Evolutionary conservation across 768 basidiomycete genomes (phyloP), one percentile per base, ranked within the genome.

Genomic region (Boletellus emodensis): DNA sequence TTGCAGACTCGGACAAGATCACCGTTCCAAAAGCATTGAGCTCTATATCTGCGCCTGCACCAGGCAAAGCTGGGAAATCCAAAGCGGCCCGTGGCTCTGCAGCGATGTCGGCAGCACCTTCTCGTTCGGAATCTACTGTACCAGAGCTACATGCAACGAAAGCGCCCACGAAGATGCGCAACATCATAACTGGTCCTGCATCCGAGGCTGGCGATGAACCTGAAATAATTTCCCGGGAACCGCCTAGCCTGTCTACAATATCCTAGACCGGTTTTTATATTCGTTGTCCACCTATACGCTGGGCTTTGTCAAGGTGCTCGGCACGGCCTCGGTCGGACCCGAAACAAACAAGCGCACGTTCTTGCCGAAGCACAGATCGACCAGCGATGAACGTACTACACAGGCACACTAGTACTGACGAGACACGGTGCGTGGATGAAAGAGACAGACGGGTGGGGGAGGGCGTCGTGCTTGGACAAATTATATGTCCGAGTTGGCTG

Each of bases 151-250:
- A 71, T 17, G 62, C 71, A 30, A 70, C 74, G 6, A 76, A 77
- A 40, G 76, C 78, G 15, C 82, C 80, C 28, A 81, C 84, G 24
- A 85, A 84, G 64, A 83, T 85, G 83, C 74, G 84, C 51, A 83
- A 78, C 51, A 77, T 78, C n/a, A 71, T 81, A 41, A 61, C 73
- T 39, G 75, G 75, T 10, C 77, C 80, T 12, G 69, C 73, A 15
- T 76, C 77, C 15, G 81, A 83, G 52, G 77, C 66, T 38, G 75
- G 74, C 13, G 64, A 68, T 20, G 80, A 82, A 54, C 73, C 75
- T 24, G 81, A 81, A 51, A 64, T 65, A 12, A 53, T 39, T 32
- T 44, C 34, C 20, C 56, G 57, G 28, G 67, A 67, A 40, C 51
- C 56, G 22, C 52, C 44, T 36, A 43, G 41, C 15, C 30, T 54